Conservation (phyloP, 2,329 filamentous ascomycete genomes). For the Cladosporium sp. region DNA sequence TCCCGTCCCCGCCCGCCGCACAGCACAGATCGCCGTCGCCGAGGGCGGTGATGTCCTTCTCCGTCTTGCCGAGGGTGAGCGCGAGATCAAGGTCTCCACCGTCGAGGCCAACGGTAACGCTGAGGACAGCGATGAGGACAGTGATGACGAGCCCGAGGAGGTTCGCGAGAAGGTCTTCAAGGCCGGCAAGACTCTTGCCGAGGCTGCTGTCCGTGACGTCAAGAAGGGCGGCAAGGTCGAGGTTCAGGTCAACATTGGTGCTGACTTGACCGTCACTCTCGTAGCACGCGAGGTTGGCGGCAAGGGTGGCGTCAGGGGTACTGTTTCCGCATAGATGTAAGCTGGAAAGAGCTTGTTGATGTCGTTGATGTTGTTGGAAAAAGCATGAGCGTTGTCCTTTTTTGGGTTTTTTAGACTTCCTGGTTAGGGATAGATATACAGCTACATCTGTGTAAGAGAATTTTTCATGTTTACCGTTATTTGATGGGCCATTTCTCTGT, state of each 20-base stretch:
- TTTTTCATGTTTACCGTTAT: background rate
- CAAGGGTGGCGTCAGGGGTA: conserved; percentile 77
- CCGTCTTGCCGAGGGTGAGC: conserved; percentile 81
- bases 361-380: background rate
- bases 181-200: conserved; percentile 76
- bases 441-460: conserved; percentile 7
- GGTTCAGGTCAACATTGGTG: conserved; percentile 83
- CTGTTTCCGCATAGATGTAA: conserved; percentile 12
- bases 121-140: conserved; percentile 58
- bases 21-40: conserved; percentile 72
- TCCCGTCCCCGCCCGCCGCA: conserved; percentile 82
- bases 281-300: conserved; percentile 83
- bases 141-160: conserved; percentile 82
- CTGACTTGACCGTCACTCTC: conserved; percentile 76
- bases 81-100: conserved; percentile 92
- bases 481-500: background rate
- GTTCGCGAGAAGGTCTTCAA: conserved; percentile 90
- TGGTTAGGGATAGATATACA: conserved; percentile 11
- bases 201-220: conserved; percentile 78
- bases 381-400: conserved; percentile 1
- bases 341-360: background rate
- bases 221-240: conserved; percentile 92
- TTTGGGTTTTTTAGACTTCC: conserved; percentile 1
- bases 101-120: conserved; percentile 66
- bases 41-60: conserved; percentile 85